Evolutionary conservation across 2,329 filamentous ascomycete species (phyloP).

Genomic region (Aspergillus persii): DNA sequence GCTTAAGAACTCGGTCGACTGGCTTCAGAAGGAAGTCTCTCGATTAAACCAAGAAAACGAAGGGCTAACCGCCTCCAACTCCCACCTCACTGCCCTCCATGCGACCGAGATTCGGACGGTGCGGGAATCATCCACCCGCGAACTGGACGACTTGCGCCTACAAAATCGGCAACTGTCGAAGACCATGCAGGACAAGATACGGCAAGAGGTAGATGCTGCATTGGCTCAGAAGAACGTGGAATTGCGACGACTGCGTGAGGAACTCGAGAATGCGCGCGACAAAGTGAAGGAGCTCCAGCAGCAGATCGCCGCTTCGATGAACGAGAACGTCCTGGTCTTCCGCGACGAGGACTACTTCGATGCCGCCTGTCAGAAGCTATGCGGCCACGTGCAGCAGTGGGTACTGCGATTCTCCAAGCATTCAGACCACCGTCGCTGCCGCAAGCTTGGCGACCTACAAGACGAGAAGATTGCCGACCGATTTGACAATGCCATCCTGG

Average conservation of each 20-base stretch:
- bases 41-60: conserved; percentile 81
- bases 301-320: conserved; percentile 57
- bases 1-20: conserved; percentile 74
- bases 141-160: conserved; percentile 66
- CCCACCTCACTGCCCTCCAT: conserved; percentile 72
- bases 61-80: conserved; percentile 72
- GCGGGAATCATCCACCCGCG: conserved; percentile 61
- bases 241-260: conserved; percentile 71
- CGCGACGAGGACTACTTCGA: conserved; percentile 96
- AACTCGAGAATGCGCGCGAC: conserved; percentile 70
- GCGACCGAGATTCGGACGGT: conserved; percentile 66
- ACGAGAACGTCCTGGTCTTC: conserved; percentile 73
- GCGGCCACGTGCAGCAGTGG: conserved; percentile 96
- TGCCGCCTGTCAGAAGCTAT: conserved; percentile 87
- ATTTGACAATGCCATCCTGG: conserved; percentile 89
- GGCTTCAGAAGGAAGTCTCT: conserved; percentile 76
- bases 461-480: conserved; percentile 93
- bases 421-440: conserved; percentile 86
- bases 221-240: conserved; percentile 82
- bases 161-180: conserved; percentile 62
- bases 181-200: conserved; percentile 62
- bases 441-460: conserved; percentile 76
- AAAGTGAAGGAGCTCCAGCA: conserved; percentile 60
- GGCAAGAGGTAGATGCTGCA: conserved; percentile 60
- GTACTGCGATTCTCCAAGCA: conserved; percentile 97